Base-by-base conservation (phyloP, 768 basidiomycete species). In the Tricholoma hemisulphureum region DNA sequence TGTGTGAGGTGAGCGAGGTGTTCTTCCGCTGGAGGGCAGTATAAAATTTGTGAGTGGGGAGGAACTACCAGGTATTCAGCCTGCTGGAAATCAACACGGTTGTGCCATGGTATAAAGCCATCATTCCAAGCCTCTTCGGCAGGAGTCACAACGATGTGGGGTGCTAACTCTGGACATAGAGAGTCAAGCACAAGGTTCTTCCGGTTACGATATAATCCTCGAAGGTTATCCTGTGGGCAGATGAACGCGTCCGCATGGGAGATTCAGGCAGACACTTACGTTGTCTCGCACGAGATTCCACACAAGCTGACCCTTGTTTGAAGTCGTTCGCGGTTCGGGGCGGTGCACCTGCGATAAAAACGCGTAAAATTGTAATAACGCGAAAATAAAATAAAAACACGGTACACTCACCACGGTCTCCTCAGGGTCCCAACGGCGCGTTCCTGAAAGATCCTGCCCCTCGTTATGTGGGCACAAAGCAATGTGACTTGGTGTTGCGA, bases 141-240 rank as follows among this genome's bases (percentile, higher is more conserved):
- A 35, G 77, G 75, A n/a, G 81, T 80, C 45, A 85, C 76, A 51
- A 83, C 80, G 54, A 86, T 80, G 65, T 82, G 81, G 0, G 83
- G 83, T 1, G 73, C 66, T 6, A 70, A 35, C 6, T 75, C 59
- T 6, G 80, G 79, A 55, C 55, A 54, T 18, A 64, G 55, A 21
- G 81, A 83, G 55, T 82, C 79, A 11, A 83, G 57, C 21, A 83
- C 74, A 11, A 83, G 68, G 57, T 78, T 77, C 11, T 67, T 64
- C 13, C 64, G 66, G 24, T 65, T 60, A 31, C 57, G 55, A 31
- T 67, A 67, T 61, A 69, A 71, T 14, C 51, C 48, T 37, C 64
- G 56, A 18, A 75, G 64, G 31, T 64, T 60, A 41, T 68, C 68
- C 75, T 77, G 50, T 46, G 26, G 28, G 10, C 23, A 26, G 6